phyloP scores from a whole-genome alignment of 164 flowering plant species.

The Platanus orientalis region DNA sequence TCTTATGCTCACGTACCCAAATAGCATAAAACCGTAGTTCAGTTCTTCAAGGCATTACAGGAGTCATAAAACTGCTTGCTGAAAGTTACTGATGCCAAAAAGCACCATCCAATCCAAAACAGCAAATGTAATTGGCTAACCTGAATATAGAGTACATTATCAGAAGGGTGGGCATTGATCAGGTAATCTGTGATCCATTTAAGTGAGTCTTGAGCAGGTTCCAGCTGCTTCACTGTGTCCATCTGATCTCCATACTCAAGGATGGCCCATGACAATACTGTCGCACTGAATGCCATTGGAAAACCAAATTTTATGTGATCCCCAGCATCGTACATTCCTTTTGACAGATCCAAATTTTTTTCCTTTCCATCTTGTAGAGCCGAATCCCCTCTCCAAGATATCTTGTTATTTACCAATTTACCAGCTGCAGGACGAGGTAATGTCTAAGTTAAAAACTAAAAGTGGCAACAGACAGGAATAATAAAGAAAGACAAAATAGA shows the following conservation, averaged over 20 bases:
- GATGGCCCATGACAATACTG: slow-evolving; percentile 87
- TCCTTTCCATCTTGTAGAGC: slow-evolving; percentile 67
- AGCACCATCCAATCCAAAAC: not conserved
- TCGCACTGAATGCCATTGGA: slow-evolving; percentile 95
- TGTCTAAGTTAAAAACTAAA: not conserved
- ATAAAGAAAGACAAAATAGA: not conserved
- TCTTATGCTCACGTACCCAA: no score
- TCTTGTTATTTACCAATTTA: slow-evolving; percentile 55
- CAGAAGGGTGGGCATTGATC: slow-evolving; percentile 66
- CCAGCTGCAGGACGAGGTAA: slow-evolving; percentile 47
- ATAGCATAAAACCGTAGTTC: not conserved
- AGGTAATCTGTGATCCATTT: slow-evolving; percentile 95
- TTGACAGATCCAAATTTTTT: slow-evolving; percentile 64
- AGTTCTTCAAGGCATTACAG: not conserved
- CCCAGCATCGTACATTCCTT: slow-evolving; percentile 99
- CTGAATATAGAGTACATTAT: slow-evolving; percentile 83
- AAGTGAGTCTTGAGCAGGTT: slow-evolving; percentile 69
- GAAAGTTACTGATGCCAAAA: not conserved
- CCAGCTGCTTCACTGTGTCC: slow-evolving; percentile 58
- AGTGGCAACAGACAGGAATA: not conserved
- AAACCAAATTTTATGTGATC: slow-evolving; percentile 90
- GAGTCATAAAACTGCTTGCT: not conserved
- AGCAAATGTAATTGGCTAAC: slow-evolving; percentile 22
- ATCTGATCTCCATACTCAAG: slow-evolving; percentile 98
- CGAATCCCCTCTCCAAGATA: slow-evolving; percentile 87